phyloP scores from a whole-genome alignment of 2,329 filamentous ascomycete genomes.

The Epichloe sp. region DNA sequence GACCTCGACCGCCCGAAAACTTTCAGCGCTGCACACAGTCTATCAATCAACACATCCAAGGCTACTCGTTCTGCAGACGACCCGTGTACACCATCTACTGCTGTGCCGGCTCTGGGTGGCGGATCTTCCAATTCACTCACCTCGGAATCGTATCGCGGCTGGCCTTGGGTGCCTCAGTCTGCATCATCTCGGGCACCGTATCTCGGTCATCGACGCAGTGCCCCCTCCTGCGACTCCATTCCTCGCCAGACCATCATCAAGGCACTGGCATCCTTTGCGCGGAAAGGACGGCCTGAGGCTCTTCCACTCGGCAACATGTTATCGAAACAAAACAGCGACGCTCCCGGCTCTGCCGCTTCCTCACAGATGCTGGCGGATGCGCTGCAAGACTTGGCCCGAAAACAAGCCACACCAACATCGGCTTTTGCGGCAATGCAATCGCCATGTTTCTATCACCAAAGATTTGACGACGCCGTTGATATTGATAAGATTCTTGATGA shows the following conservation, averaged over 20 bases:
- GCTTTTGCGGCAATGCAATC: constrained; percentile 61
- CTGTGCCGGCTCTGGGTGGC: constrained; percentile 16
- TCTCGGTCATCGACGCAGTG: constrained; percentile 30
- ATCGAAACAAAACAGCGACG: constrained; percentile 26
- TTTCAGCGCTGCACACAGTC: constrained; percentile 7
- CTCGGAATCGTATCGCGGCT: background rate
- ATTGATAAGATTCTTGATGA: constrained; percentile 92
- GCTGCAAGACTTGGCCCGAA: constrained; percentile 38
- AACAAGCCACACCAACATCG: constrained; percentile 21
- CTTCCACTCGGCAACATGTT: constrained; percentile 50
- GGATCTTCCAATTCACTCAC: constrained; percentile 6
- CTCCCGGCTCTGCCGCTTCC: constrained; percentile 31
- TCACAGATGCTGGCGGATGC: constrained; percentile 53
- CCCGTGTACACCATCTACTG: constrained; percentile 10
- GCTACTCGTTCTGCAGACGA: constrained; percentile 10
- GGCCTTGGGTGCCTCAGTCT: constrained; percentile 2
- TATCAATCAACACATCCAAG: constrained; percentile 12
- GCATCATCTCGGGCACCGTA: constrained; percentile 1
- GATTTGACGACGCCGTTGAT: constrained; percentile 92
- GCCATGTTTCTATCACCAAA: constrained; percentile 94
- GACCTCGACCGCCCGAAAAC: constrained; percentile 10
- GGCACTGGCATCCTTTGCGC: constrained; percentile 56
- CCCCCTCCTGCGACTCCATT: constrained; percentile 47
- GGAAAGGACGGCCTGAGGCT: constrained; percentile 47
- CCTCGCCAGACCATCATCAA: constrained; percentile 75